phyloP scores from a whole-genome alignment of 208 protist species.

The Leishmania mexicana region DNA sequence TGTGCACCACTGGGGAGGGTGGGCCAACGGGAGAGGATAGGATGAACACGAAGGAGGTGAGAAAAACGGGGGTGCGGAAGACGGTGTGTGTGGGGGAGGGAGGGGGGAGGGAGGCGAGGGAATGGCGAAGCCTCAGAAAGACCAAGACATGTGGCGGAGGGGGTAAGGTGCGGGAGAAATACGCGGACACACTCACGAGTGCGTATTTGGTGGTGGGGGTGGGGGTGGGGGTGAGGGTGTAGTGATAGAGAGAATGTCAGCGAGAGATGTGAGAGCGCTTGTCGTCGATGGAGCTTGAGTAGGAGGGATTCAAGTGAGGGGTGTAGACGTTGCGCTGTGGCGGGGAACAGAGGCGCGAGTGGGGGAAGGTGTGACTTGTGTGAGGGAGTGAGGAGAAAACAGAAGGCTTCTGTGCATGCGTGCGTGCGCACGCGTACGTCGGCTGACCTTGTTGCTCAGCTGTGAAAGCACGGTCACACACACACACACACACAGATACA shows the following conservation, averaged over 20 bases:
- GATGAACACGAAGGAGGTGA: not conserved
- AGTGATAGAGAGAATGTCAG: not conserved
- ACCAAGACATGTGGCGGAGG: not conserved
- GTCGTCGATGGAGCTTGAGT: not conserved
- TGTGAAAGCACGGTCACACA: not conserved
- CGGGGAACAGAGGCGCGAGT: not conserved
- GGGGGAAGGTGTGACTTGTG: not conserved
- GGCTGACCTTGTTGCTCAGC: too few relatives aligned
- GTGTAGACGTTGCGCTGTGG: not conserved
- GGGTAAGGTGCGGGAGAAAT: not conserved
- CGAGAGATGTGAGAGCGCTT: not conserved
- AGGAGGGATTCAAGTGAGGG: not conserved
- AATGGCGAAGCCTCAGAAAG: not conserved
- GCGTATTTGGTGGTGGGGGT: not conserved
- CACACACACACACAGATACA: not conserved
- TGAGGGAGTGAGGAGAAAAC: not conserved
- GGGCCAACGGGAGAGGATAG: not conserved
- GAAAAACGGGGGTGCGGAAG: not conserved
- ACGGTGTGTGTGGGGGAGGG: too few relatives aligned
- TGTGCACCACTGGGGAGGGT: too few relatives aligned
- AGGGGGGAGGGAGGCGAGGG: not conserved
- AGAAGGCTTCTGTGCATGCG: not conserved
- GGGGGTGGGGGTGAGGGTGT: too few relatives aligned
- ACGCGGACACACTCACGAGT: not conserved
- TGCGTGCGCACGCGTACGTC: not conserved